These are phyloP conservation scores for Phytophthora multivora DNA, from an alignment of 352 stramenopile genomes.

Conservation along the genomic window DNA sequence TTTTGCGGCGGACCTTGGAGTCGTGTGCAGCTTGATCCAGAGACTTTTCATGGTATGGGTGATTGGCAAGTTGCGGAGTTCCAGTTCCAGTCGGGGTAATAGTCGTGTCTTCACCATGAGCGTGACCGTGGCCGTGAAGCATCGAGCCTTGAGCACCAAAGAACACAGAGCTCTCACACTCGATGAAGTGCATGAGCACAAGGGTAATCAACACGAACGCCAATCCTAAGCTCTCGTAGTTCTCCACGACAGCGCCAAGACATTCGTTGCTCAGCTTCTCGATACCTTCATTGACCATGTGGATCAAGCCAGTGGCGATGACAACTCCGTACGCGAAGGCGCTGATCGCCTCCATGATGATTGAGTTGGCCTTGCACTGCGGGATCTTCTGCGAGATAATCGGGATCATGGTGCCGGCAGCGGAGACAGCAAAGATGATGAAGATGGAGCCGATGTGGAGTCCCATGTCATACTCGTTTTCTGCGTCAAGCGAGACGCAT, in stretches of 20 bases:
- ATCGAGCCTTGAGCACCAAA: constrained; percentile 35
- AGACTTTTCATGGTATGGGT: constrained; percentile 25
- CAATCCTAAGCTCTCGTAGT: constrained; percentile 59
- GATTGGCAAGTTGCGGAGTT: no score
- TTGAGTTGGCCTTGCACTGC: constrained; percentile 37
- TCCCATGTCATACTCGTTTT: constrained; percentile 52
- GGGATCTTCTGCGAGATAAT: constrained; percentile 49
- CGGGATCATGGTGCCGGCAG: constrained; percentile 45
- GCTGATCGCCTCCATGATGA: constrained; percentile 59
- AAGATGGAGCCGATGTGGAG: constrained; percentile 60
- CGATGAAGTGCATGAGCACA: constrained; percentile 69
- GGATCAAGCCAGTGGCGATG: constrained; percentile 69
- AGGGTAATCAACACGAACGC: constrained; percentile 66
- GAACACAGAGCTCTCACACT: constrained; percentile 66
- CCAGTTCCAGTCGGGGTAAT: no score
- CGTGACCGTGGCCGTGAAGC: constrained; percentile 42
- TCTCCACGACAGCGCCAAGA: constrained; percentile 49
- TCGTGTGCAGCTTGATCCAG: constrained; percentile 6
- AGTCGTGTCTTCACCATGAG: constrained; percentile 35
- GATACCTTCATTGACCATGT: constrained; percentile 71
- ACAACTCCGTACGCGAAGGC: constrained; percentile 73
- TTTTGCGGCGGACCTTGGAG: constrained; percentile 37
- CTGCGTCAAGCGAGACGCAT: constrained; percentile 34
- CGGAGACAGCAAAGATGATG: constrained; percentile 60
- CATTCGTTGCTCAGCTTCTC: constrained; percentile 65